A percentile compares a stretch with the other conserved stretches of the same genome.
These are phyloP conservation scores for Salix koriyanagi DNA, from an alignment of 345 rosid genomes.

Conservation along the genomic window DNA sequence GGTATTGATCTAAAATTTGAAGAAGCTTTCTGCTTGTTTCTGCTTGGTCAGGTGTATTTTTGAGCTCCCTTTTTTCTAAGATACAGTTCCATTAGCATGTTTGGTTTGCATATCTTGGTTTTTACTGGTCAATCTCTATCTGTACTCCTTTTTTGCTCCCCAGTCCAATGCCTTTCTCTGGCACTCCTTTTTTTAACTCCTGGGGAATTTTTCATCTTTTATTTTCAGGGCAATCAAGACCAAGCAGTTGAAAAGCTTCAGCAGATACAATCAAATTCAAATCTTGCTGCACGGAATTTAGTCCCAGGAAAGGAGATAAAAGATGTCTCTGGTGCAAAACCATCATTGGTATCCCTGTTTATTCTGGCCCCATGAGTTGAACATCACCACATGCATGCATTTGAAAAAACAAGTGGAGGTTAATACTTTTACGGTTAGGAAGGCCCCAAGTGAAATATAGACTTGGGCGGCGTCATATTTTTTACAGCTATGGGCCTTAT, in stretches of 20 bases:
- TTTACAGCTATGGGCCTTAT: no score
- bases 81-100: slow-evolving; percentile 11
- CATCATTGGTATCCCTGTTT: slow-evolving; percentile 54
- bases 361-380: background rate
- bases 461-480: background rate
- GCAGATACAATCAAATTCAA: slow-evolving; percentile 61
- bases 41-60: slow-evolving; percentile 73
- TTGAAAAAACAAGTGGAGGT: background rate
- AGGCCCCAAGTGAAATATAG: background rate
- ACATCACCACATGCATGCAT: slow-evolving; percentile 1
- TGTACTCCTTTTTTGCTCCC: background rate
- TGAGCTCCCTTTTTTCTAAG: background rate
- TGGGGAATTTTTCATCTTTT: slow-evolving; percentile 16
- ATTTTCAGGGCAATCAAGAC: slow-evolving; percentile 62
- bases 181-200: background rate
- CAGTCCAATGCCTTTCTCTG: background rate
- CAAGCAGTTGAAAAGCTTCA: slow-evolving; percentile 68
- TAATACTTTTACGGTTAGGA: background rate
- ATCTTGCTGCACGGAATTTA: slow-evolving; percentile 45
- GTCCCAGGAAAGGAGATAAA: slow-evolving; percentile 45
- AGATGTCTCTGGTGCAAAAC: slow-evolving; percentile 38
- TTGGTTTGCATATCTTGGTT: background rate
- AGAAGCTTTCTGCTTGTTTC: slow-evolving; percentile 73
- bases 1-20: slow-evolving; percentile 86
- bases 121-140: background rate